Base-by-base conservation (phyloP, 352 stramenopile species). In the Detonula confervacea region DNA sequence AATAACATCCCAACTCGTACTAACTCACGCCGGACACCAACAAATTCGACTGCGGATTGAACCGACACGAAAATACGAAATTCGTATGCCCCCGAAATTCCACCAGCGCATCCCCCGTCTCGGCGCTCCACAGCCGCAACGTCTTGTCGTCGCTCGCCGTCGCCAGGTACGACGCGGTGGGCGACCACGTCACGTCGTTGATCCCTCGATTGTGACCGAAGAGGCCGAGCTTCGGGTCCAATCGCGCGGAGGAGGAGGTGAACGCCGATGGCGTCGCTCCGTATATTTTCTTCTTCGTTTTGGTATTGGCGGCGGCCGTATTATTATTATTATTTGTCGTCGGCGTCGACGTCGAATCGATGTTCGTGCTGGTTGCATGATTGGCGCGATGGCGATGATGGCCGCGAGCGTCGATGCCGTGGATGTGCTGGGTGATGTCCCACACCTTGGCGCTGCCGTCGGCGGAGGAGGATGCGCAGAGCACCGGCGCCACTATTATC, bases 91-190 rank as follows among this genome's bases (percentile, higher is more conserved):
- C 94, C 14, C 90, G 70, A 82, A 94, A 90, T 82, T 94, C 85
- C 18, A 91, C 77, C 61, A 90, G 60, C 29, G 84, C 81, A 56
- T 98, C 84, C 0, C 92, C 92, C 27, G 94, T 95, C 74, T 97
- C 92, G 14, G 96, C 95, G 84, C 98, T 96, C 96, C 97, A 99
- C 0, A 99, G 80, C 18, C 96, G 92, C 42, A 98, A 82, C 0
- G 96, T 98, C 54, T 96, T 96, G 85, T 99, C 97, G 80, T 99
- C 97, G 8, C 93, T 98, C 6, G 96, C 96, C 4, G 96, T 98
- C 9, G 94, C 96, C 29, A 98, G 69, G 60, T 96, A 97, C 8
- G 90, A 88, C 20, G 81, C 73, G 55, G 96, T 93, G 2, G 87
- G 85, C 9, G 91, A 97, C 96, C 96, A 98, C 20, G 93, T 89